Evolutionary conservation across 371 early-diverging fungal genomes (phyloP).

Genomic region (Mucor sp.): DNA sequence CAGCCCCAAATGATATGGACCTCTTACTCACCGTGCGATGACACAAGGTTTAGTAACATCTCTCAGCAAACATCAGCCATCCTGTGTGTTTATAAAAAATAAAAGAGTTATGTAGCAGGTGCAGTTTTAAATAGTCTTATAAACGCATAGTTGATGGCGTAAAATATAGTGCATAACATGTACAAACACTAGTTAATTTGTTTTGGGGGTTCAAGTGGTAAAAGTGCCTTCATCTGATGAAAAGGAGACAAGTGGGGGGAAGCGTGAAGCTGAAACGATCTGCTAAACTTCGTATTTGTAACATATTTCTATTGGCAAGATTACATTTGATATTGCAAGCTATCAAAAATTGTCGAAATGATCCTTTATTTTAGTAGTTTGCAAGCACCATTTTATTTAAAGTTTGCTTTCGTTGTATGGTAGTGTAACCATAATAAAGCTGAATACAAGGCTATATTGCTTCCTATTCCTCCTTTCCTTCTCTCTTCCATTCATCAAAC

Average conservation of each 20-base stretch:
- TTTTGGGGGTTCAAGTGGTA: background rate
- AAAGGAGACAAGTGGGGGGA: background rate
- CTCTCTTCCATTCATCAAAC: background rate
- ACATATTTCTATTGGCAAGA: background rate
- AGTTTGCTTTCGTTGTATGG: background rate
- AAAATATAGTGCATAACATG: background rate
- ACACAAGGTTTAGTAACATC: background rate
- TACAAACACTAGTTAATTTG: background rate
- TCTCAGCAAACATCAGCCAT: background rate
- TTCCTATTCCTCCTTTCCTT: background rate
- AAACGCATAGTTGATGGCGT: background rate
- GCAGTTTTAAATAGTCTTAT: background rate
- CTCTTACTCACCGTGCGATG: background rate
- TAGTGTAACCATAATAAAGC: slow-evolving; percentile 1
- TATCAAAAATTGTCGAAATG: background rate
- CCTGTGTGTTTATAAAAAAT: background rate
- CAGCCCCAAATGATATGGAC: background rate
- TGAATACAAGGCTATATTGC: slow-evolving; percentile 5
- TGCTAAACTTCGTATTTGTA: background rate
- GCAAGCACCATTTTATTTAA: background rate
- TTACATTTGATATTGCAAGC: background rate
- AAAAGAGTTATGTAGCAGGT: background rate
- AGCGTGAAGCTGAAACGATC: background rate
- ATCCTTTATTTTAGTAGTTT: background rate
- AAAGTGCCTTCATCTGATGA: no score